These are phyloP conservation scores for Coniochaeta hoffmannii DNA, from an alignment of 2,329 filamentous ascomycete species.

Conservation along the genomic window DNA sequence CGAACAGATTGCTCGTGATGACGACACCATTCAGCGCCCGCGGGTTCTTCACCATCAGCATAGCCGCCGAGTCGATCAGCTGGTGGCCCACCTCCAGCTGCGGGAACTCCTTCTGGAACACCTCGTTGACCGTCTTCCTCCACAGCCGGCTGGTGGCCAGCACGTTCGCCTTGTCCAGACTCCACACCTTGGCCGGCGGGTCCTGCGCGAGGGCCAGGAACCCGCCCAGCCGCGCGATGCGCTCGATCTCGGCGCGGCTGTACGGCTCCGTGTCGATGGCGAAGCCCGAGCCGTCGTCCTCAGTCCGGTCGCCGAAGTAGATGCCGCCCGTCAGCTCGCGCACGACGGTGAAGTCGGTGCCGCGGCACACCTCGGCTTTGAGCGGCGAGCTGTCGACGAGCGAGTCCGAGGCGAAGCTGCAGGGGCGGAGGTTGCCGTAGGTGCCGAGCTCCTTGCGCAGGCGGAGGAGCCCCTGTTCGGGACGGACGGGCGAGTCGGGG, in stretches of 20 bases:
- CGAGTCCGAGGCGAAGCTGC: constrained; percentile 85
- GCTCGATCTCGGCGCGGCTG: constrained; percentile 76
- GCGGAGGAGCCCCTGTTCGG: constrained; percentile 83
- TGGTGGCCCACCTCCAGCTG: constrained; percentile 79
- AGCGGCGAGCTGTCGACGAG: constrained; percentile 81
- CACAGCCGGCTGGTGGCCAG: constrained; percentile 84
- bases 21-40: constrained; percentile 81
- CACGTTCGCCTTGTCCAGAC: constrained; percentile 94
- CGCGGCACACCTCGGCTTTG: constrained; percentile 76
- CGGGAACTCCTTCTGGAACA: constrained; percentile 84
- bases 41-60: constrained; percentile 96
- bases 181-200: constrained; percentile 74
- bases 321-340: constrained; percentile 89
- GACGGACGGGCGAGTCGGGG: constrained; percentile 69
- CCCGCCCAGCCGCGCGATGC: constrained; percentile 74
- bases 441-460: constrained; percentile 91
- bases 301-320: constrained; percentile 87
- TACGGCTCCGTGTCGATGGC: constrained; percentile 87
- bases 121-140: constrained; percentile 78
- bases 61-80: constrained; percentile 92
- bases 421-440: constrained; percentile 92
- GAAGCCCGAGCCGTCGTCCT: constrained; percentile 65
- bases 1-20: constrained; percentile 89
- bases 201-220: constrained; percentile 70
- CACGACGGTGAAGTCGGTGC: constrained; percentile 87